A percentile compares a stretch with the other conserved stretches of the same genome.
These are phyloP conservation scores for Linum usitatissimum DNA, from an alignment of 345 rosid species.

Conservation along the genomic window DNA sequence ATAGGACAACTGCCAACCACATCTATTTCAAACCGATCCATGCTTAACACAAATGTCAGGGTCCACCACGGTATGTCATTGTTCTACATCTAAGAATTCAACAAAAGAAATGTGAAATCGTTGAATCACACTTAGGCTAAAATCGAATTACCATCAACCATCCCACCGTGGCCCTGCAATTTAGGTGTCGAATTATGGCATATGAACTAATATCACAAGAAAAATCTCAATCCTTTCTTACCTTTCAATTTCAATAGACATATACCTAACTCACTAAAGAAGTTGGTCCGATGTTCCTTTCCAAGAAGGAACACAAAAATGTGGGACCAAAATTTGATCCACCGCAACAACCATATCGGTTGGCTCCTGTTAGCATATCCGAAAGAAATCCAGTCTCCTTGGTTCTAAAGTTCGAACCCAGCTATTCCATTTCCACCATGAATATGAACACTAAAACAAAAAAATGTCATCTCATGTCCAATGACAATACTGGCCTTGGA, in stretches of 20 bases:
- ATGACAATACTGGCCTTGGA: slow-evolving; percentile 34
- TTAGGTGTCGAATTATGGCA: slow-evolving; percentile 34
- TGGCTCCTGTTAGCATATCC: slow-evolving; percentile 26
- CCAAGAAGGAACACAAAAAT: slow-evolving; percentile 8
- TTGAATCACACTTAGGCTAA: too few relatives aligned
- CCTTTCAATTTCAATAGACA: slow-evolving; percentile 19
- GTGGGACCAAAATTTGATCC: slow-evolving; percentile 34
- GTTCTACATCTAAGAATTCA: too few relatives aligned
- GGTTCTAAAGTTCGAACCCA: not conserved
- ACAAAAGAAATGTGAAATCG: too few relatives aligned
- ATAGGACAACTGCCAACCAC: not conserved
- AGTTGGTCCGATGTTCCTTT: slow-evolving; percentile 24
- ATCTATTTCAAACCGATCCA: not conserved
- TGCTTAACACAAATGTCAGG: not conserved
- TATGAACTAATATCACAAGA: slow-evolving; percentile 21
- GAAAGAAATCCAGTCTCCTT: slow-evolving; percentile 25
- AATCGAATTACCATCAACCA: slow-evolving; percentile 13
- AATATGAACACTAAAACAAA: not conserved
- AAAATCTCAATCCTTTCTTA: slow-evolving; percentile 24
- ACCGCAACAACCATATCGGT: slow-evolving; percentile 20
- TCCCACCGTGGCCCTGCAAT: slow-evolving; percentile 33
- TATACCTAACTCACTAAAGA: slow-evolving; percentile 40
- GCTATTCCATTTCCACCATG: not conserved
- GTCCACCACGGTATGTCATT: too few relatives aligned
- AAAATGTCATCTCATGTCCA: not conserved